Percentiles rank a stretch among this genome's conserved stretches.
Conservation (phyloP, 1,284 basidiomycete species). For the Ceratobasidium sp. region DNA sequence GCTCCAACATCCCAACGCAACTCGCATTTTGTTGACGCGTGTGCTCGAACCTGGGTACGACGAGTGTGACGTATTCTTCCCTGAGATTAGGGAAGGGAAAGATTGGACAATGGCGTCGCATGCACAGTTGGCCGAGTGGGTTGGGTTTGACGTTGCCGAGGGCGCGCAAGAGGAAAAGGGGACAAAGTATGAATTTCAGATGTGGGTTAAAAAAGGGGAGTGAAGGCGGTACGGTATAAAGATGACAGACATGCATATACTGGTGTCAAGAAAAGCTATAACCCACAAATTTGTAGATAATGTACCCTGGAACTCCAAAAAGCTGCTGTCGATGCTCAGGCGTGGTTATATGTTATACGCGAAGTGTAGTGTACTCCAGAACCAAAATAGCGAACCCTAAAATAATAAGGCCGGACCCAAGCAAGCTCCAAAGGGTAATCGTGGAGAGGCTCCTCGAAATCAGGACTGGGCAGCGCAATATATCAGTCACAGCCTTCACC, state of each 20-base stretch:
- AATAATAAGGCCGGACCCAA: slow-evolving; percentile 31
- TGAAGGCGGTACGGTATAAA: background rate
- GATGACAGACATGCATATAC: background rate
- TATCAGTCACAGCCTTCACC: slow-evolving; percentile 60
- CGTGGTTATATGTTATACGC: slow-evolving; percentile 6
- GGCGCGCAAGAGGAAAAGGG: slow-evolving; percentile 83
- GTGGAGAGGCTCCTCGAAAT: slow-evolving; percentile 19
- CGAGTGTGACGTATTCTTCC: slow-evolving; percentile 87
- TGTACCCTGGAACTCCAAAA: background rate
- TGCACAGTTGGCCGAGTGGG: slow-evolving; percentile 72
- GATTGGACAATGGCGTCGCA: slow-evolving; percentile 68
- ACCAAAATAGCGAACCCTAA: slow-evolving; percentile 30
- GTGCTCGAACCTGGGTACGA: slow-evolving; percentile 75
- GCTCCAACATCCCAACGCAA: slow-evolving; percentile 56
- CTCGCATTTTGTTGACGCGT: slow-evolving; percentile 84
- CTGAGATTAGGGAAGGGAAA: slow-evolving; percentile 61
- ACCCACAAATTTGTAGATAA: background rate
- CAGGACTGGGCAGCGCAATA: background rate
- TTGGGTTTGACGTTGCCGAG: slow-evolving; percentile 75
- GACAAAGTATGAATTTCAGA: slow-evolving; percentile 85
- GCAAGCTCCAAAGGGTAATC: slow-evolving; percentile 28
- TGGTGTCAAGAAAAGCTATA: background rate
- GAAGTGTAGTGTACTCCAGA: slow-evolving; percentile 12
- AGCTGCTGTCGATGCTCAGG: background rate
- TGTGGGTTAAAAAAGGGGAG: slow-evolving; percentile 71